These are phyloP conservation scores for Yamadazyma songkhlaensis DNA, from an alignment of 1,139 yeast species.

Conservation along the genomic window DNA sequence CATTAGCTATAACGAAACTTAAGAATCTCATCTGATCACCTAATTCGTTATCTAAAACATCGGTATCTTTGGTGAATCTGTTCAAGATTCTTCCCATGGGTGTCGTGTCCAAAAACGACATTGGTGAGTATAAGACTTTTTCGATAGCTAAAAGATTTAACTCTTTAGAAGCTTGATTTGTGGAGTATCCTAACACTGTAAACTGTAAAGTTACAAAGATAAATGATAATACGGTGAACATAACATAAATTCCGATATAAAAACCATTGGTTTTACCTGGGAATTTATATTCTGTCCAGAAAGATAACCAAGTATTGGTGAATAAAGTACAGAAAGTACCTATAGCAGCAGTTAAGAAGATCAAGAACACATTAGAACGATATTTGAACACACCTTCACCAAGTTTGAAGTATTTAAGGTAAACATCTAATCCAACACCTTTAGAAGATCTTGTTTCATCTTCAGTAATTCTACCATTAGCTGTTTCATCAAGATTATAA, in stretches of 20 bases:
- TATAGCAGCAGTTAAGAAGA: constrained; percentile 29
- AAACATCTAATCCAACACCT: constrained; percentile 28
- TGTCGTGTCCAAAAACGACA: constrained; percentile 59
- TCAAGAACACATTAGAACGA: constrained; percentile 17
- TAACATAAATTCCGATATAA: constrained; percentile 71
- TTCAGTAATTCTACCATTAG: constrained; percentile 30
- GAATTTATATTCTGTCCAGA: constrained; percentile 70
- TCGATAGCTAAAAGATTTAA: constrained; percentile 52
- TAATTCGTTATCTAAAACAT: constrained; percentile 74
- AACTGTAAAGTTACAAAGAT: constrained; percentile 41
- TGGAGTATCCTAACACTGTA: constrained; percentile 45
- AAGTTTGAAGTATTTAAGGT: constrained; percentile 44
- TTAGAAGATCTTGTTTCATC: constrained; percentile 41
- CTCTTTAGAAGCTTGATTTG: constrained; percentile 45
- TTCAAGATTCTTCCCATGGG: constrained; percentile 64
- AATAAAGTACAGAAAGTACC: constrained; percentile 62
- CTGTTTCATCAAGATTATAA: constrained; percentile 6
- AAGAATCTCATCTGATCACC: constrained; percentile 60
- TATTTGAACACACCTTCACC: constrained; percentile 52
- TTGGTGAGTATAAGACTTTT: constrained; percentile 60
- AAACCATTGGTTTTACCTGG: constrained; percentile 42
- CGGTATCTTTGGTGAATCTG: constrained; percentile 79
- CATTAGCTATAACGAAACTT: constrained; percentile 43
- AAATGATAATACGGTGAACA: constrained; percentile 46
- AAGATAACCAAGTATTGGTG: constrained; percentile 80